Conservation (phyloP, 2,329 filamentous ascomycete species). For the Colletotrichum euphorbiae region DNA sequence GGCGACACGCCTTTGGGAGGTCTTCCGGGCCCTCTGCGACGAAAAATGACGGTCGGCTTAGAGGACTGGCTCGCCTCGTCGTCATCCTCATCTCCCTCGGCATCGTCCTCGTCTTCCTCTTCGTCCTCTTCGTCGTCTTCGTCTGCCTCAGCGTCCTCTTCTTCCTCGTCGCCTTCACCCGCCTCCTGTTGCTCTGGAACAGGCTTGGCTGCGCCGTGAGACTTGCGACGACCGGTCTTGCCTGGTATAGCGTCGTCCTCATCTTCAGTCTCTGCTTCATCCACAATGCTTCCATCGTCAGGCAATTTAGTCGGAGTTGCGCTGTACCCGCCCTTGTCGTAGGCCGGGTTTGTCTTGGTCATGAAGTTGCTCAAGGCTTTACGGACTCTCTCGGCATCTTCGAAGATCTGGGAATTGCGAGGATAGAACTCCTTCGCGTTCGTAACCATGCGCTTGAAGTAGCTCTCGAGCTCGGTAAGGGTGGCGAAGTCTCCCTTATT, state of each 20-base stretch:
- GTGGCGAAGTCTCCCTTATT: constrained; percentile 74
- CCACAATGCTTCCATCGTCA: constrained; percentile 54
- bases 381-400: constrained; percentile 87
- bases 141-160: constrained; percentile 44
- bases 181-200: constrained; percentile 47
- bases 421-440: constrained; percentile 90
- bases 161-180: constrained; percentile 44
- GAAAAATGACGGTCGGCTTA: constrained; percentile 52
- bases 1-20: constrained; percentile 49
- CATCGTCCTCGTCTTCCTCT: constrained; percentile 46
- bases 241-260: constrained; percentile 41
- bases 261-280: constrained; percentile 31
- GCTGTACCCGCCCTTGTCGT: constrained; percentile 72
- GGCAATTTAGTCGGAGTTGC: constrained; percentile 81
- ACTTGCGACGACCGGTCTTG: constrained; percentile 27
- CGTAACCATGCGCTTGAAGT: constrained; percentile 87
- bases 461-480: constrained; percentile 82
- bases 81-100: constrained; percentile 49
- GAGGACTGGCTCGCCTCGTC: constrained; percentile 46
- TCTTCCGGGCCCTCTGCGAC: constrained; percentile 51
- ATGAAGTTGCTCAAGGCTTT: constrained; percentile 91
- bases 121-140: constrained; percentile 45
- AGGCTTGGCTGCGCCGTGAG: constrained; percentile 29
- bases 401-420: constrained; percentile 77
- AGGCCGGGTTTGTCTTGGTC: constrained; percentile 87